Conservation (phyloP, 2,329 filamentous ascomycete genomes). For the Tolypocladium nubicola region DNA sequence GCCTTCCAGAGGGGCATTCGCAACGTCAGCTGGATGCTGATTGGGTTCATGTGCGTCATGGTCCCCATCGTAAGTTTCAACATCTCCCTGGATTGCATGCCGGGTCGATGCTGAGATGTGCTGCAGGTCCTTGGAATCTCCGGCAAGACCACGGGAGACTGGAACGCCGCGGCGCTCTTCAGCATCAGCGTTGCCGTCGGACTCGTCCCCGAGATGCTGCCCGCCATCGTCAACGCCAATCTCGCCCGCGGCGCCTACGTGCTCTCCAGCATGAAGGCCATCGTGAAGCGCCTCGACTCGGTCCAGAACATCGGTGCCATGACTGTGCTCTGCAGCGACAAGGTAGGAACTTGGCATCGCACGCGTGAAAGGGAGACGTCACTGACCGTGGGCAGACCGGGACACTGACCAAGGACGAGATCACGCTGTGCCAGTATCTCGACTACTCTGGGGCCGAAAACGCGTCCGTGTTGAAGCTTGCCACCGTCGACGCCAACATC, state of each 20-base stretch:
- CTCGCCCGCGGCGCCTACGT: constrained; percentile 15
- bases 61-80: constrained; percentile 14
- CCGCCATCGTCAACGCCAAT: constrained; percentile 18
- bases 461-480: constrained; percentile 13
- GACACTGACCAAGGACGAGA: constrained; percentile 17
- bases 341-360: constrained; percentile 6
- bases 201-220: constrained; percentile 18
- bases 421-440: constrained; percentile 13
- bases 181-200: constrained; percentile 18
- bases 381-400: constrained; percentile 9
- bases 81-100: too few species aligned
- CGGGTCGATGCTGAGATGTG: too few species aligned
- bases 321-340: constrained; percentile 18
- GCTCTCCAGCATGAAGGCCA: constrained; percentile 21
- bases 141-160: constrained; percentile 13
- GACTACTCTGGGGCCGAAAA: constrained; percentile 9
- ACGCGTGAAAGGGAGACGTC: too few species aligned
- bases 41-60: constrained; percentile 18
- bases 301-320: constrained; percentile 19
- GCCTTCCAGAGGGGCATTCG: constrained; percentile 17
- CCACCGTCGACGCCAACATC: constrained; percentile 12
- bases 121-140: constrained; percentile 12
- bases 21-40: constrained; percentile 17
- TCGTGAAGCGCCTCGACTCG: constrained; percentile 22
- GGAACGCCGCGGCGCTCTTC: constrained; percentile 15